Conservation (phyloP, 1,284 basidiomycete genomes). For the Stygiomarasmius scandens region DNA sequence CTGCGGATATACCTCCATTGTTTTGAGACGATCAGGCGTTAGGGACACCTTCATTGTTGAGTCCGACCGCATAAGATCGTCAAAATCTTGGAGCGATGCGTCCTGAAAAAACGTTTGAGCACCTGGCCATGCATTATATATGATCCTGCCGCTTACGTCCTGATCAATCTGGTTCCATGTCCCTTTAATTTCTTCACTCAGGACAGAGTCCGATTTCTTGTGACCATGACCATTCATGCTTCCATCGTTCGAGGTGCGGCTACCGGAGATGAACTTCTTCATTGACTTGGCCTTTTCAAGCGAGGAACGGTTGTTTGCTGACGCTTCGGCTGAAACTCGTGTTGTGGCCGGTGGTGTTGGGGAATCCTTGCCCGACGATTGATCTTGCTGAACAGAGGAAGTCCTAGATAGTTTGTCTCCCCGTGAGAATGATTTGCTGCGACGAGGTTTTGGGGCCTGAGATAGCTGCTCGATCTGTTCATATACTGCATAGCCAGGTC, state of each 20-base stretch:
- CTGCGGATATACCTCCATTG: constrained; percentile 75
- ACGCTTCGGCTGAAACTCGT: constrained; percentile 47
- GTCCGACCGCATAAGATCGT: constrained; percentile 85
- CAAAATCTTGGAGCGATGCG: constrained; percentile 76
- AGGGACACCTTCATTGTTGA: constrained; percentile 93
- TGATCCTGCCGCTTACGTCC: constrained; percentile 1
- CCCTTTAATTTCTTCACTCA: constrained; percentile 50
- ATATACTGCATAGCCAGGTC: constrained; percentile 54
- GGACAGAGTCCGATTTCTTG: constrained; percentile 54
- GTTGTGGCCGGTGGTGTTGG: constrained; percentile 24
- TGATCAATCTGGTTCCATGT: constrained; percentile 24
- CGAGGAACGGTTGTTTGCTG: constrained; percentile 47
- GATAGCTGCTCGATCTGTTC: constrained; percentile 75
- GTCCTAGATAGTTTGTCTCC: constrained; percentile 40
- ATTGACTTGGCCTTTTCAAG: constrained; percentile 60
- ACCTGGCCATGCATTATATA: not conserved
- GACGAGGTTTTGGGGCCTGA: constrained; percentile 55
- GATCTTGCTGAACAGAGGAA: constrained; percentile 43
- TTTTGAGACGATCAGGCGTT: constrained; percentile 88
- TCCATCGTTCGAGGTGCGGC: constrained; percentile 46
- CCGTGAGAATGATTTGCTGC: constrained; percentile 71
- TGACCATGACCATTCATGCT: constrained; percentile 43
- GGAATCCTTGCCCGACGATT: constrained; percentile 26
- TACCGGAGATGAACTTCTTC: constrained; percentile 53
- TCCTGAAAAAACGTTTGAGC: constrained; percentile 37